Evolutionary conservation across 2,329 filamentous ascomycete species (phyloP).

Genomic region (Alternaria sp.): DNA sequence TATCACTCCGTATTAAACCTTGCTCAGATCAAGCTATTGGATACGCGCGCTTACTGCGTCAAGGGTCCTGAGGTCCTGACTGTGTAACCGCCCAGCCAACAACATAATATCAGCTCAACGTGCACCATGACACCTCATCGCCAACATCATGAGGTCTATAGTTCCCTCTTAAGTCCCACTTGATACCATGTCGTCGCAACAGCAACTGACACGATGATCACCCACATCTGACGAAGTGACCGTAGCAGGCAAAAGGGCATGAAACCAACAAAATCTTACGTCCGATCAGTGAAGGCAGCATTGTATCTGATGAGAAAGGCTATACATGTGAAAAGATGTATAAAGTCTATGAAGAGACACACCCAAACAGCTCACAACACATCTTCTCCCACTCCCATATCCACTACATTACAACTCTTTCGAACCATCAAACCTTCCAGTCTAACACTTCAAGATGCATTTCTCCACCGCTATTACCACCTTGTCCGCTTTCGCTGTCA

Average conservation of each 20-base stretch:
- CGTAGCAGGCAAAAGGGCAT: background rate
- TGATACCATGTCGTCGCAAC: background rate
- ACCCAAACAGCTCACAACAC: background rate
- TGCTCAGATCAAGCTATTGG: background rate
- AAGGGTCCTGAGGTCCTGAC: background rate
- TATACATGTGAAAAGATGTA: background rate
- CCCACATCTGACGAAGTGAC: background rate
- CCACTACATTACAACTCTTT: background rate
- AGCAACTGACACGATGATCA: background rate
- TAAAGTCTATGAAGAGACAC: background rate
- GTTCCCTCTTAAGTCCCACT: background rate
- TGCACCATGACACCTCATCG: background rate
- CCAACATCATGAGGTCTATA: background rate
- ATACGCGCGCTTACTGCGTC: background rate
- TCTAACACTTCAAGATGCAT: background rate
- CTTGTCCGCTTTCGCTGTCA: background rate
- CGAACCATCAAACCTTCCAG: background rate
- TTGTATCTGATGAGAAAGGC: background rate
- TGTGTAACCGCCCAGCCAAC: background rate
- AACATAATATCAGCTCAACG: background rate
- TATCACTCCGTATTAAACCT: background rate
- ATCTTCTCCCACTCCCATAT: background rate
- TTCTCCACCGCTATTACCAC: background rate
- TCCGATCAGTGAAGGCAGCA: background rate
- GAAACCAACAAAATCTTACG: background rate